A percentile compares a stretch with the other conserved stretches of the same genome.
phyloP scores from a whole-genome alignment of 805 yeast species.

The Sugiyamaella marilandica region DNA sequence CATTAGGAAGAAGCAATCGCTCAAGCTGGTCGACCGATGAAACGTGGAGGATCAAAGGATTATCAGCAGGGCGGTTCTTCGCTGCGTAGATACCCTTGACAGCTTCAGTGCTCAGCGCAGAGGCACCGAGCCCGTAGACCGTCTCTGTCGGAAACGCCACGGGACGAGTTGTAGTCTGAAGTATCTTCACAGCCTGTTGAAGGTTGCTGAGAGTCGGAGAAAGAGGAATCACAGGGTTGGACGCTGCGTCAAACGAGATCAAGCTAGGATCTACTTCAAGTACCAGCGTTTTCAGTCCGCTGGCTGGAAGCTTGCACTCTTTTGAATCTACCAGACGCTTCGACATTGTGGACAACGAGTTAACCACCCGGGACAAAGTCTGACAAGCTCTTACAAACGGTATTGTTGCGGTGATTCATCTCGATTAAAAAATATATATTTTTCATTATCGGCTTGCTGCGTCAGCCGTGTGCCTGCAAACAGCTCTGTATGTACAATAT shows the following conservation, averaged over 20 bases:
- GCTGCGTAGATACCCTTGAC: conserved; percentile 78
- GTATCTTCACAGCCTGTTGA: conserved; percentile 51
- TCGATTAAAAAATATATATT: too few relatives aligned
- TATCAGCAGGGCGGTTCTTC: conserved; percentile 91
- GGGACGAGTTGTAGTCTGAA: conserved; percentile 49
- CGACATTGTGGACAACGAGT: neutral
- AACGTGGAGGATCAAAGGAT: conserved; percentile 88
- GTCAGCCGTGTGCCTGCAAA: too few relatives aligned
- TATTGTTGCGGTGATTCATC: neutral
- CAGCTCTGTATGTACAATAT: too few relatives aligned
- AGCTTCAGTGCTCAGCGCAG: conserved; percentile 67
- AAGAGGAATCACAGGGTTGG: conserved; percentile 23
- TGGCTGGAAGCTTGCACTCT: too few relatives aligned
- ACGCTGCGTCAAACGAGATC: conserved; percentile 45
- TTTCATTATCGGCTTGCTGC: too few relatives aligned
- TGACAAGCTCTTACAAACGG: neutral
- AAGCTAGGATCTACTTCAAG: conserved; percentile 51
- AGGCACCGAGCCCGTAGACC: conserved; percentile 93
- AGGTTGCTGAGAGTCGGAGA: conserved; percentile 35
- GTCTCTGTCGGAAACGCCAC: conserved; percentile 98
- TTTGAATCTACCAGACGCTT: neutral
- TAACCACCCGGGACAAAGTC: conserved; percentile 5
- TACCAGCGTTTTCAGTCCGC: conserved; percentile 24
- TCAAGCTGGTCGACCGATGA: conserved; percentile 71
- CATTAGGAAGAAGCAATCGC: conserved; percentile 46